phyloP scores from a whole-genome alignment of 139 green algal species.

The Yamagishiella unicocca region DNA sequence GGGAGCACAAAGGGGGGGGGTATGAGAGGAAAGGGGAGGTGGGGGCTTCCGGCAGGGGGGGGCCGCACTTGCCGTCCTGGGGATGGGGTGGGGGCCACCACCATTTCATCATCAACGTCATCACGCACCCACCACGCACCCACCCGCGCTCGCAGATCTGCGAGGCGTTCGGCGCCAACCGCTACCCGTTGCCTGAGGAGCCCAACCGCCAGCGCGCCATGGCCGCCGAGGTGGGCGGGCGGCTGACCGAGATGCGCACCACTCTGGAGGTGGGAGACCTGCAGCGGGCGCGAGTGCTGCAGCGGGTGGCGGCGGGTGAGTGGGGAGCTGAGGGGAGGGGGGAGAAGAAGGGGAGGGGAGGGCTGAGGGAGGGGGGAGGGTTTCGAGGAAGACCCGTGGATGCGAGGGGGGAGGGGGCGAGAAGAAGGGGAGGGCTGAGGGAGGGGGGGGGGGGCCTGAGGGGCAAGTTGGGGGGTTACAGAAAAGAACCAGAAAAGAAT shows the following conservation, averaged over 20 bases:
- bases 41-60: background rate
- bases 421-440: too few relatives aligned
- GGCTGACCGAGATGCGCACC: conserved; percentile 91
- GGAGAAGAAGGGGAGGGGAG: too few relatives aligned
- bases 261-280: conserved; percentile 91
- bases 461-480: too few relatives aligned
- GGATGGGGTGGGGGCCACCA: too few relatives aligned
- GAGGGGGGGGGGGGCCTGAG: too few relatives aligned
- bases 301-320: conserved; percentile 70
- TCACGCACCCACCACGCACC: background rate
- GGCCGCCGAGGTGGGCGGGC: conserved; percentile 81
- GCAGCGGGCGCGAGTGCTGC: conserved; percentile 81
- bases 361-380: too few relatives aligned
- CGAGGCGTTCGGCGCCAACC: conserved; percentile 95
- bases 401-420: too few relatives aligned
- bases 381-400: too few relatives aligned
- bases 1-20: background rate
- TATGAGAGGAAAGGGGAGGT: background rate
- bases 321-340: background rate
- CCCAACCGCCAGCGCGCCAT: conserved; percentile 87
- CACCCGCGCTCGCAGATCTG: conserved; percentile 82
- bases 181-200: conserved; percentile 98
- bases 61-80: too few relatives aligned
- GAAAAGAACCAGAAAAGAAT: too few relatives aligned
- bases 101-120: too few relatives aligned